Evolutionary conservation across 2,329 filamentous ascomycete species (phyloP), one percentile per base, ranked within the genome.

Genomic region (Fusarium papillatum): DNA sequence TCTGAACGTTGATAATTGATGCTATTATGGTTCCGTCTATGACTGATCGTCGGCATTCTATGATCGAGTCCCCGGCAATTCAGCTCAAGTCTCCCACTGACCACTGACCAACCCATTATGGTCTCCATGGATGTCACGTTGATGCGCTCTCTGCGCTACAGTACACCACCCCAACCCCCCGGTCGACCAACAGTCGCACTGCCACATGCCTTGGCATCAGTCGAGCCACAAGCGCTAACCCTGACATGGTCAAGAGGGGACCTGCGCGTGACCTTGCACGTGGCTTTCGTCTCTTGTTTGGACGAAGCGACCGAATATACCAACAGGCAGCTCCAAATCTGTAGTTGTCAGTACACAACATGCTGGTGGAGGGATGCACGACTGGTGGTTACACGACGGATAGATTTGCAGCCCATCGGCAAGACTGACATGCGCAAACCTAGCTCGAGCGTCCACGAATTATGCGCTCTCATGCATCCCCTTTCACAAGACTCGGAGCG

Each of bases 221-320:
- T 26, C 43, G 29, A 72, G 48, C 48, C 57, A 53, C 26, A 53
- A 29, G 29, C 53, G 61, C 53, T 61, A 48, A 26, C 22, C 14
- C 66, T 59, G 16, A n/a, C 39, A 13, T 50, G 53, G 31, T 53
- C 22, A 57, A 60, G 22, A 34, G 11, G 11, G 36, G 26, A 16
- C 19, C 11, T 14, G 17, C 69, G 39, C 65, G 65, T 72, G 69
- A 72, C 31, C 46, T 65, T 19, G 16, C 65, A 69, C 66, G 71
- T 72, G 69, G 26, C n/a, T 64, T 55, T 48, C 31, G 26, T 36
- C 46, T 64, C 53, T 57, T 61, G 10, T 64, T 24, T 17, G 22
- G 61, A 50, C 26, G 38, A 50, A 29, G 61, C 43, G 53, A 57
- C 53, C 38, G 36, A 61, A 41, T 22, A 41, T n/a, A 24, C 16